A percentile compares a stretch with the other conserved stretches of the same genome.
Evolutionary conservation across 176 grass and related monocot species (phyloP).

Genomic region (Leersia perrieri): DNA sequence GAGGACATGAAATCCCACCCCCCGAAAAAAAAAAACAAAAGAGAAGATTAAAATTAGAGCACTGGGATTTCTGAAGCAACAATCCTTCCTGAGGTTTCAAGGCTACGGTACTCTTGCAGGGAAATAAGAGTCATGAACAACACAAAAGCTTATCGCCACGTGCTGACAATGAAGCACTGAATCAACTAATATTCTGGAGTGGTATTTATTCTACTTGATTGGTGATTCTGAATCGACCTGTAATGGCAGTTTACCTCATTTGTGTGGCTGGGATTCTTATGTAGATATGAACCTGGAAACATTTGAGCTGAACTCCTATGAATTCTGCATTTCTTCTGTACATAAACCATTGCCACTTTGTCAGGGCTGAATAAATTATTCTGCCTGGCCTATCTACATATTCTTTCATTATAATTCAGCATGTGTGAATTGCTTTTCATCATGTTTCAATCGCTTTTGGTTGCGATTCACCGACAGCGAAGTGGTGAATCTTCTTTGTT

Average conservation of each 20-base stretch:
- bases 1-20: not conserved
- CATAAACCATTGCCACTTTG: not conserved
- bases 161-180: not conserved
- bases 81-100: slow-evolving; percentile 31
- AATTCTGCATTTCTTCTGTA: slow-evolving; percentile 6
- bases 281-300: slow-evolving; percentile 10
- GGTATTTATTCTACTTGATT: not conserved
- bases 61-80: slow-evolving; percentile 2
- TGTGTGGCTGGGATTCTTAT: slow-evolving; percentile 8
- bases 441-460: not conserved
- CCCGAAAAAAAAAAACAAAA: not conserved
- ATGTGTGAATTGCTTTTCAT: not conserved
- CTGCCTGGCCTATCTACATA: not conserved
- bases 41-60: not conserved
- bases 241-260: not conserved
- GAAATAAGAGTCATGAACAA: not conserved
- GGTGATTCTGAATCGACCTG: not conserved
- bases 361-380: not conserved
- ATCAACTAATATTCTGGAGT: not conserved
- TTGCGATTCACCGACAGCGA: not conserved
- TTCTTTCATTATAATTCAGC: not conserved
- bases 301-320: not conserved
- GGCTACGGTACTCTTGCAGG: not conserved
- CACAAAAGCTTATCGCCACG: slow-evolving; percentile 11
- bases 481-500: not conserved